phyloP scores from a whole-genome alignment of 1,284 basidiomycete genomes.

The Apiotrichum brassicae region DNA sequence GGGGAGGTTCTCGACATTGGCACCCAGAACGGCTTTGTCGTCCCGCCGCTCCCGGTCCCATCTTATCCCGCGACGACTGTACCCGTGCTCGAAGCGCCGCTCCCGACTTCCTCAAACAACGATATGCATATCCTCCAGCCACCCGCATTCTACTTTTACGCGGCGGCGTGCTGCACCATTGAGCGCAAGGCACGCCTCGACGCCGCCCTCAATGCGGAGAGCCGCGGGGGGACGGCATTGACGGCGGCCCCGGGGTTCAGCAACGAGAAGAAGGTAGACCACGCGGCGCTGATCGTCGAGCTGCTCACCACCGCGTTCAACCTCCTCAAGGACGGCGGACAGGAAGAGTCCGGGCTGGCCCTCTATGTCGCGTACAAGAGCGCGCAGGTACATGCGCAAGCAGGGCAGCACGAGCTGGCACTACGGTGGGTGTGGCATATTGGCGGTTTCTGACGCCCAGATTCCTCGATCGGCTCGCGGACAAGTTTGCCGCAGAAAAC shows the following conservation, averaged over 20 bases:
- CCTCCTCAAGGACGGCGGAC: conserved; percentile 64
- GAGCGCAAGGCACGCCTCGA: conserved; percentile 63
- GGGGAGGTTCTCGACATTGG: conserved; percentile 83
- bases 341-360: conserved; percentile 60
- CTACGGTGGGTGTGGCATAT: conserved; percentile 52
- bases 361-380: conserved; percentile 80
- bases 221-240: conserved; percentile 20
- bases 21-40: conserved; percentile 53
- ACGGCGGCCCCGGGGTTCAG: conserved; percentile 52
- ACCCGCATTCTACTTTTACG: conserved; percentile 84
- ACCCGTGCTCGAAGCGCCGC: conserved; percentile 29
- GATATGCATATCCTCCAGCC: conserved; percentile 63
- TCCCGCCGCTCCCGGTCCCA: conserved; percentile 8
- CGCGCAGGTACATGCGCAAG: conserved; percentile 62
- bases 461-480: conserved; percentile 81
- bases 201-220: conserved; percentile 55
- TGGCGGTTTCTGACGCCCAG: conserved; percentile 71
- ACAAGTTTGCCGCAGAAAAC: conserved; percentile 70
- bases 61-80: conserved; percentile 21
- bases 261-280: conserved; percentile 86
- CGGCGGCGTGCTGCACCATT: conserved; percentile 75
- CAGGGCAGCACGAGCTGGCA: conserved; percentile 68
- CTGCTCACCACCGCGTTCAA: conserved; percentile 86
- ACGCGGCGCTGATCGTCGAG: conserved; percentile 72
- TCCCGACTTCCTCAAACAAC: conserved; percentile 35